Conservation (phyloP, 2,329 filamentous ascomycete genomes). For the Arthrobotrys megalospora region DNA sequence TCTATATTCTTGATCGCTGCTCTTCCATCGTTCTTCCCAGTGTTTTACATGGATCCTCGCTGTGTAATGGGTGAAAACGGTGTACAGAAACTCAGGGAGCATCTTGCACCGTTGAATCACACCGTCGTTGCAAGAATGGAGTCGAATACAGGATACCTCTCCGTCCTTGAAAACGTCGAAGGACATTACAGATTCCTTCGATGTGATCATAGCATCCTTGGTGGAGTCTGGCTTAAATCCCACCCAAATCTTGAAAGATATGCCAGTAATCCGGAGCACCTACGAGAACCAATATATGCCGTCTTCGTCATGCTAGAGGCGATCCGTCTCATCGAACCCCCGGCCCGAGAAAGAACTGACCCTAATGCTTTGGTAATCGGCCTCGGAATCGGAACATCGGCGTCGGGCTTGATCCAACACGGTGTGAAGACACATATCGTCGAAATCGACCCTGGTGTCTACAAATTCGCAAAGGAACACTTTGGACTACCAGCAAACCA, state of each 20-base stretch:
- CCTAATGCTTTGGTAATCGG: conserved; percentile 89
- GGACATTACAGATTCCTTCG: conserved; percentile 84
- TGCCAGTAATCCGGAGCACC: conserved; percentile 67
- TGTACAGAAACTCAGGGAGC: conserved; percentile 73
- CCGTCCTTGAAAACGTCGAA: conserved; percentile 82
- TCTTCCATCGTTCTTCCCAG: conserved; percentile 81
- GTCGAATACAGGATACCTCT: conserved; percentile 91
- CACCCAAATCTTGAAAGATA: conserved; percentile 69
- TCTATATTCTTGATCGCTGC: conserved; percentile 78
- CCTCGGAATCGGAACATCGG: conserved; percentile 91
- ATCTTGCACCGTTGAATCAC: conserved; percentile 78
- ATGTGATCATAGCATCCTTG: conserved; percentile 93
- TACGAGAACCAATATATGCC: conserved; percentile 90
- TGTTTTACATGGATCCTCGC: conserved; percentile 79
- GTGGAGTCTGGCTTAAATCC: conserved; percentile 84
- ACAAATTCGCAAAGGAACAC: conserved; percentile 85
- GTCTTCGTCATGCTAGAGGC: conserved; percentile 98
- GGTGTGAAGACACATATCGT: conserved; percentile 94
- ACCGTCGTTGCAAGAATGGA: conserved; percentile 84
- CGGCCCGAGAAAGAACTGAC: conserved; percentile 73
- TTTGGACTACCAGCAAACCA: conserved; percentile 85
- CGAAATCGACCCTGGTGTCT: conserved; percentile 91
- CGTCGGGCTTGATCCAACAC: conserved; percentile 86
- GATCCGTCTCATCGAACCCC: conserved; percentile 81
- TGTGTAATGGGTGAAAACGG: conserved; percentile 52